These are phyloP conservation scores for Penicillium herquei DNA, from an alignment of 495 filamentous ascomycete species.

Conservation along the genomic window DNA sequence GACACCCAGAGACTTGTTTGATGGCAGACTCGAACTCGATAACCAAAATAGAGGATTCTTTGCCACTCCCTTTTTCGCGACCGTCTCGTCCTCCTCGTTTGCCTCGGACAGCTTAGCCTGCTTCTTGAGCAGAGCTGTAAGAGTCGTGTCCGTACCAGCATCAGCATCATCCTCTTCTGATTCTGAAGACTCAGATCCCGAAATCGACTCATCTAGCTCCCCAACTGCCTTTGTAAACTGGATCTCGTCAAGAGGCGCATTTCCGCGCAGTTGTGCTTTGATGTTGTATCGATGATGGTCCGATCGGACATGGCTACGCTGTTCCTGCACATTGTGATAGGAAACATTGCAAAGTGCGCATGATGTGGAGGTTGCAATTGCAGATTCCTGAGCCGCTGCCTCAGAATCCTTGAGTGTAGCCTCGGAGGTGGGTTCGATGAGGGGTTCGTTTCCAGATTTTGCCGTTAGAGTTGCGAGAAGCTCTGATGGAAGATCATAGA, in stretches of 20 bases:
- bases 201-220: conserved; percentile 85
- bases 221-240: conserved; percentile 85
- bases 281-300: conserved; percentile 93
- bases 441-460: conserved; percentile 46
- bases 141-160: conserved; percentile 56
- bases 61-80: conserved; percentile 55
- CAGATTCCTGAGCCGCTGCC: conserved; percentile 37
- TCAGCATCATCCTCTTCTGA: conserved; percentile 55
- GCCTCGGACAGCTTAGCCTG: conserved; percentile 68
- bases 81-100: conserved; percentile 47
- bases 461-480: conserved; percentile 67
- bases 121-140: conserved; percentile 74
- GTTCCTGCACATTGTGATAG: conserved; percentile 72
- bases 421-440: conserved; percentile 23
- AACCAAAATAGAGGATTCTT: conserved; percentile 86
- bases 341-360: conserved; percentile 77
- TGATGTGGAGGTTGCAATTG: conserved; percentile 62
- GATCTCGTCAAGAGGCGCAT: conserved; percentile 63
- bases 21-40: conserved; percentile 66
- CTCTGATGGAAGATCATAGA: conserved; percentile 82
- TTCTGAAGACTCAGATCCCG: conserved; percentile 67
- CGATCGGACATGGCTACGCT: conserved; percentile 82
- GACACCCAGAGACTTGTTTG: conserved; percentile 76
- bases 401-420: conserved; percentile 19
- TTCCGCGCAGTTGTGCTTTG: conserved; percentile 79